Conservation (phyloP, 352 stramenopile genomes). For the Globisporangium iwayamae region DNA sequence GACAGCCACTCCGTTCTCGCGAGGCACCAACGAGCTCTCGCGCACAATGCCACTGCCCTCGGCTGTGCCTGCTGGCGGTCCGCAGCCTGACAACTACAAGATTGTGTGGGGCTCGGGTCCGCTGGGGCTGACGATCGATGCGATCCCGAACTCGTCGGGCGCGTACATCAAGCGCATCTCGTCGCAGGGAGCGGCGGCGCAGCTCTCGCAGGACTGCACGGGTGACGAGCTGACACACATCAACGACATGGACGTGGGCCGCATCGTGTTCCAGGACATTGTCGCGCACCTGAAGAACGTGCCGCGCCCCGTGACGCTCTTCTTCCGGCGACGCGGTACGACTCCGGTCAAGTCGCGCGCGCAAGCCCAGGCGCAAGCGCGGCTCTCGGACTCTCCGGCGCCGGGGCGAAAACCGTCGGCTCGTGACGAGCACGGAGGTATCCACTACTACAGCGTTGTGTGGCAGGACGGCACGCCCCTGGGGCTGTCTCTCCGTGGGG, state of each 20-base stretch:
- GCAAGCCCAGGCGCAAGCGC: constrained; percentile 15
- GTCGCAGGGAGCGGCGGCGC: constrained; percentile 59
- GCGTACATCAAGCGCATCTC: constrained; percentile 86
- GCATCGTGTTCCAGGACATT: constrained; percentile 73
- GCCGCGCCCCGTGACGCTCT: constrained; percentile 74
- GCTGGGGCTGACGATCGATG: constrained; percentile 79
- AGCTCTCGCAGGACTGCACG: constrained; percentile 77
- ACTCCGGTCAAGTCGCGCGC: constrained; percentile 20
- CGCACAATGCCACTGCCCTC: constrained; percentile 23
- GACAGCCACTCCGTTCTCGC: constrained; percentile 6
- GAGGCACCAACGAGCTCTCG: constrained; percentile 14
- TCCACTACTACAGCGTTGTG: constrained; percentile 81
- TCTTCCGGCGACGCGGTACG: constrained; percentile 46
- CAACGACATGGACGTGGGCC: constrained; percentile 81
- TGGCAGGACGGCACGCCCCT: constrained; percentile 77
- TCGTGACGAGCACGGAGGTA: constrained; percentile 22
- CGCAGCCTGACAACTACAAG: constrained; percentile 59
- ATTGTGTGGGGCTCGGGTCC: constrained; percentile 75
- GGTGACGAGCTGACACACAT: constrained; percentile 82
- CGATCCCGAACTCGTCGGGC: constrained; percentile 43
- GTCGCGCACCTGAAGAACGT: constrained; percentile 76
- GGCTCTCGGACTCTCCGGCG: constrained; percentile 39
- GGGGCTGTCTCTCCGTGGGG: constrained; percentile 70
- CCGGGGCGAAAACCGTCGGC: constrained; percentile 30
- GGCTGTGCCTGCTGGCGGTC: neutral